Conservation (phyloP, 1,139 yeast genomes). For the Sporopachydermia cereana region DNA sequence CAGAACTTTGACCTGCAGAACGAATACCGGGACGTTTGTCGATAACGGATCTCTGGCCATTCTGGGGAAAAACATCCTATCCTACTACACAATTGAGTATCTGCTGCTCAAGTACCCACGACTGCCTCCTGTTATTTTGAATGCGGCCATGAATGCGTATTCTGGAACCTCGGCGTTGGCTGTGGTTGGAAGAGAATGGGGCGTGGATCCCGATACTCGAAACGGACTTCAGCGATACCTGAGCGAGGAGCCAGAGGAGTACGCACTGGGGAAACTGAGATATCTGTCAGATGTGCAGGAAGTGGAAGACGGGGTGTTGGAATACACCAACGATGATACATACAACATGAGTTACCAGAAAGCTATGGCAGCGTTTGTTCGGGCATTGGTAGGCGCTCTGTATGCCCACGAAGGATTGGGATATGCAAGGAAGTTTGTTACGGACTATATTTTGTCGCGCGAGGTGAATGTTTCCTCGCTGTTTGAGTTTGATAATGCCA, state of each 20-base stretch:
- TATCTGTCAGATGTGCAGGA: constrained; percentile 23
- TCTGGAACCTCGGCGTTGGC: constrained; percentile 54
- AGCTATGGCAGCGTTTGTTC: constrained; percentile 38
- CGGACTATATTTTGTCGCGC: constrained; percentile 65
- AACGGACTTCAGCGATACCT: constrained; percentile 57
- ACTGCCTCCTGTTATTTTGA: constrained; percentile 68
- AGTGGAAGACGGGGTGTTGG: constrained; percentile 33
- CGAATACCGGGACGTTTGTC: constrained; percentile 36
- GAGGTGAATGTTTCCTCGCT: constrained; percentile 60
- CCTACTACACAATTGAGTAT: constrained; percentile 66
- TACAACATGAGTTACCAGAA: constrained; percentile 24
- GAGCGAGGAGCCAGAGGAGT: constrained; percentile 54
- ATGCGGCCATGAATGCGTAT: constrained; percentile 62
- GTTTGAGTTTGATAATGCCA: constrained; percentile 77
- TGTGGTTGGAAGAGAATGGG: constrained; percentile 66
- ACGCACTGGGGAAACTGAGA: constrained; percentile 55
- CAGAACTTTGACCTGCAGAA: constrained; percentile 57
- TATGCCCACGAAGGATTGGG: constrained; percentile 51
- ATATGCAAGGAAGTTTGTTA: constrained; percentile 51
- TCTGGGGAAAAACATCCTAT: constrained; percentile 68
- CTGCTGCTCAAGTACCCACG: constrained; percentile 75
- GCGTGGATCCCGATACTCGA: constrained; percentile 65
- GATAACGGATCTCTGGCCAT: constrained; percentile 73
- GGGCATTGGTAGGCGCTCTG: constrained; percentile 33
- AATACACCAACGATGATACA: constrained; percentile 24